Evolutionary conservation across 306 rosid genomes (phyloP).

Genomic region (Echinosophora koreensis): DNA sequence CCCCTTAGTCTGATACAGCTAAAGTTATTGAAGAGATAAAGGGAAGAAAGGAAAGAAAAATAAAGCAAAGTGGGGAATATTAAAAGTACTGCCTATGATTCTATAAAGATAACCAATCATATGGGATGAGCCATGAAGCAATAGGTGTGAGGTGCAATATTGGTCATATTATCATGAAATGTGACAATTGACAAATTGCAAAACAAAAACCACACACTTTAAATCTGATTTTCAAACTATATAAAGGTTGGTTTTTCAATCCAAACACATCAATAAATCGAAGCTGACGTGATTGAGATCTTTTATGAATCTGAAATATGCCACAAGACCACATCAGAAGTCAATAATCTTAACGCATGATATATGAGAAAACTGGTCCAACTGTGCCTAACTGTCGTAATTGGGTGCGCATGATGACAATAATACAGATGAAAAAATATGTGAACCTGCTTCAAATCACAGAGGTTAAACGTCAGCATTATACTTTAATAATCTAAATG

Average conservation of each 20-base stretch:
- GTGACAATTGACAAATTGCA: conserved; percentile 38
- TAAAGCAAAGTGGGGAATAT: conserved; percentile 29
- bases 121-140: not conserved
- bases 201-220: conserved; percentile 21
- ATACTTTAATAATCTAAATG: not conserved
- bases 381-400: conserved; percentile 28
- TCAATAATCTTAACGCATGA: conserved; percentile 33
- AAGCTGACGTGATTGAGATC: conserved; percentile 46
- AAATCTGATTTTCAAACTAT: not conserved
- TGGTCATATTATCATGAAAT: conserved; percentile 36
- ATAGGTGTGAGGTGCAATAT: conserved; percentile 29
- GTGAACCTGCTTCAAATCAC: conserved; percentile 34
- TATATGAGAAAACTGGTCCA: conserved; percentile 19
- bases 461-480: conserved; percentile 13
- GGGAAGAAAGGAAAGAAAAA: not conserved
- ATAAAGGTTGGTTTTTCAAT: conserved; percentile 30
- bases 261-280: not conserved
- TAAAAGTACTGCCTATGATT: conserved; percentile 39
- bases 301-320: conserved; percentile 44
- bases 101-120: conserved; percentile 43
- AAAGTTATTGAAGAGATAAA: conserved; percentile 13
- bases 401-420: conserved; percentile 2
- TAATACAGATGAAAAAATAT: not conserved
- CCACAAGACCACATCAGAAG: conserved; percentile 15
- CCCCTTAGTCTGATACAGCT: conserved; percentile 17